These are phyloP conservation scores for Penicillium diatomitis DNA, from an alignment of 495 filamentous ascomycete genomes.

Conservation along the genomic window DNA sequence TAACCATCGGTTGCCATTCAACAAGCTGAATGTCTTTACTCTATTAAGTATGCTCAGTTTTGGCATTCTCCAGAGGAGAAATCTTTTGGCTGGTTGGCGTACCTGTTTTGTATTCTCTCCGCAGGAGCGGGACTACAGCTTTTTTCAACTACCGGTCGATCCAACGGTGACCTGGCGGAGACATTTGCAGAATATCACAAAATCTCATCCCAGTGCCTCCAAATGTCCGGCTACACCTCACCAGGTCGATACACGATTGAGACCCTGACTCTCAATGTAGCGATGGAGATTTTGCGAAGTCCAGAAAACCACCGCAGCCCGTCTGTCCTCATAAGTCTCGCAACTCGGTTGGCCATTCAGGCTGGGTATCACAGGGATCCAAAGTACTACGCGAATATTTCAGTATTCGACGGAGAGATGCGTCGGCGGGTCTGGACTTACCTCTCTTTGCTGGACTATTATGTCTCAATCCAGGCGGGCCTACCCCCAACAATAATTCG, in stretches of 20 bases:
- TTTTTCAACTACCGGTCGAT: conserved; percentile 8
- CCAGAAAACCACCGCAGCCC: conserved; percentile 15
- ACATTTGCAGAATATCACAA: conserved; percentile 9
- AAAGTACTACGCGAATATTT: conserved; percentile 16
- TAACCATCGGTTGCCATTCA: no score
- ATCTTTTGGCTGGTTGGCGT: conserved; percentile 8
- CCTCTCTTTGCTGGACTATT: conserved; percentile 18
- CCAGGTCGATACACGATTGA: conserved; percentile 21
- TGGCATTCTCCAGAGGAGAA: conserved; percentile 11
- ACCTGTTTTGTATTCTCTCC: conserved; percentile 9
- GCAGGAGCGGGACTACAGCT: conserved; percentile 8
- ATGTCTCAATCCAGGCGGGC: conserved; percentile 27
- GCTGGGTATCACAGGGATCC: conserved; percentile 28
- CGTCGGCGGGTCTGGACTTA: conserved; percentile 24
- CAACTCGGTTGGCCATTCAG: conserved; percentile 20
- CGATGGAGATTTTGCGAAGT: conserved; percentile 15
- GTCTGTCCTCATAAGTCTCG: conserved; percentile 15
- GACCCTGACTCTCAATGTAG: conserved; percentile 16
- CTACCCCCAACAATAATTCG: conserved; percentile 21
- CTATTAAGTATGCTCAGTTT: conserved; percentile 15
- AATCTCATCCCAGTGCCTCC: conserved; percentile 18
- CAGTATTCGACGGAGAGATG: conserved; percentile 27
- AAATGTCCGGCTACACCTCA: conserved; percentile 14
- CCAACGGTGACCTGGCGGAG: conserved; percentile 9
- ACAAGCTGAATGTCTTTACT: background rate